Percentiles rank a stretch among this genome's conserved stretches.
phyloP scores from a whole-genome alignment of 306 rosid genomes.

The Quercus cerris region DNA sequence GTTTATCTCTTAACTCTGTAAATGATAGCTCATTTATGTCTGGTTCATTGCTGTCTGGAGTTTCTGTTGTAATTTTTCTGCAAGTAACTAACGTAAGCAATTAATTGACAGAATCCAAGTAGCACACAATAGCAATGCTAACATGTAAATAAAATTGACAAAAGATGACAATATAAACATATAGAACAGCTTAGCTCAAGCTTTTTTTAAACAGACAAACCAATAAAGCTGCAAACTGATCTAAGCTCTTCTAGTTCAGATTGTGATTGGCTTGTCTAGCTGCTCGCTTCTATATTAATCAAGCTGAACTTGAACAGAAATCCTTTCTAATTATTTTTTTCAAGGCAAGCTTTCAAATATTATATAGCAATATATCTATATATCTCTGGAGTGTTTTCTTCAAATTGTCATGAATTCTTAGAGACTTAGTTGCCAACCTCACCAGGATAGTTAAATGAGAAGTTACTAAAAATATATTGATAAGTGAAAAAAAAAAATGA shows the following conservation, averaged over 20 bases:
- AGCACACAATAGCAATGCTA: slow-evolving; percentile 6
- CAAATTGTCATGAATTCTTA: not conserved
- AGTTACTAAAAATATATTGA: not conserved
- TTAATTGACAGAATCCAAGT: slow-evolving; percentile 13
- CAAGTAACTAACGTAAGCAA: slow-evolving; percentile 23
- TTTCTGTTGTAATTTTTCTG: slow-evolving; percentile 44
- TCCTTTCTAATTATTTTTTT: not conserved
- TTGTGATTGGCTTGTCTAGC: not conserved
- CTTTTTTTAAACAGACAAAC: not conserved
- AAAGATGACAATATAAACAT: slow-evolving; percentile 6
- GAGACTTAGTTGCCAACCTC: not conserved
- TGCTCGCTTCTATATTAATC: not conserved
- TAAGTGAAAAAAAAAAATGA: not conserved
- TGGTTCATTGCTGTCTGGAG: slow-evolving; percentile 39
- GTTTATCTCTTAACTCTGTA: slow-evolving; percentile 87
- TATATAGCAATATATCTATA: not conserved
- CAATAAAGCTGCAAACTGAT: not conserved
- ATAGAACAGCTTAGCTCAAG: not conserved
- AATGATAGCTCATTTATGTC: slow-evolving; percentile 77
- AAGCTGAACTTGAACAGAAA: not conserved
- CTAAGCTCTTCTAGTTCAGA: not conserved
- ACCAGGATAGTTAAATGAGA: not conserved
- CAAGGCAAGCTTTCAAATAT: not conserved
- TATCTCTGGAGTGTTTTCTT: not conserved
- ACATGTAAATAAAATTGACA: slow-evolving; percentile 5